A percentile compares a stretch with the other conserved stretches of the same genome.
These are phyloP conservation scores for Melastoma malabathricum DNA, from an alignment of 345 rosid genomes.

Conservation along the genomic window DNA sequence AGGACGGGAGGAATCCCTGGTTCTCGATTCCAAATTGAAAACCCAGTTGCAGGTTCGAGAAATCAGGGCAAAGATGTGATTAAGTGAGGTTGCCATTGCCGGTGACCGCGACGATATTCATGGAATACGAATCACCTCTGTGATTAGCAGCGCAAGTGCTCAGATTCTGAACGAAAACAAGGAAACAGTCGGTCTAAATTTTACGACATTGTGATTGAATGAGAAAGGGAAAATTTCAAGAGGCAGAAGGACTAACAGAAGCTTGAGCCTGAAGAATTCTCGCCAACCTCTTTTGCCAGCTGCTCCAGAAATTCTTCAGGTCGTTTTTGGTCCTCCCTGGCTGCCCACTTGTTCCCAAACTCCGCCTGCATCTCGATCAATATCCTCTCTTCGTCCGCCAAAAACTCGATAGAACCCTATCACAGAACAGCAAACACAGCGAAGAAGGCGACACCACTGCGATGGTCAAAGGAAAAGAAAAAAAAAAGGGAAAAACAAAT, in stretches of 20 bases:
- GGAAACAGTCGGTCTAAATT: too few species aligned
- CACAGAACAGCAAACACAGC: not conserved
- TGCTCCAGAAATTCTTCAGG: slow-evolving; percentile 96
- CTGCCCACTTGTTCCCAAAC: slow-evolving; percentile 91
- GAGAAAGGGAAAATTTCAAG: too few species aligned
- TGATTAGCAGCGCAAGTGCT: too few species aligned
- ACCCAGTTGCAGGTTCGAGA: slow-evolving; percentile 19
- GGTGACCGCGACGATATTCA: slow-evolving; percentile 11
- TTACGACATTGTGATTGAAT: too few species aligned
- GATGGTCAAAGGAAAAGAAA: not conserved
- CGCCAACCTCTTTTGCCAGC: slow-evolving; percentile 71
- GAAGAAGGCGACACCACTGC: not conserved
- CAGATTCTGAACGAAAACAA: too few species aligned
- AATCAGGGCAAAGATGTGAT: slow-evolving; percentile 13
- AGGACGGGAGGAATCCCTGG: slow-evolving; percentile 39
- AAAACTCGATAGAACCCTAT: slow-evolving; percentile 30
- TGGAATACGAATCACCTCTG: too few species aligned
- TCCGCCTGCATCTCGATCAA: slow-evolving; percentile 81
- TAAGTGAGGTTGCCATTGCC: slow-evolving; percentile 14
- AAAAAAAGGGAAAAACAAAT: not conserved
- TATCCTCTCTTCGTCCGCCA: slow-evolving; percentile 71
- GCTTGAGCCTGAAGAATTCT: slow-evolving; percentile 48
- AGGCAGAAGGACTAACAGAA: slow-evolving; percentile 11
- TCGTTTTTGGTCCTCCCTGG: slow-evolving; percentile 86
- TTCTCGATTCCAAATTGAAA: slow-evolving; percentile 36